Base-by-base conservation (phyloP, 305 asterid species). In the Fraxinus angustifolia region DNA sequence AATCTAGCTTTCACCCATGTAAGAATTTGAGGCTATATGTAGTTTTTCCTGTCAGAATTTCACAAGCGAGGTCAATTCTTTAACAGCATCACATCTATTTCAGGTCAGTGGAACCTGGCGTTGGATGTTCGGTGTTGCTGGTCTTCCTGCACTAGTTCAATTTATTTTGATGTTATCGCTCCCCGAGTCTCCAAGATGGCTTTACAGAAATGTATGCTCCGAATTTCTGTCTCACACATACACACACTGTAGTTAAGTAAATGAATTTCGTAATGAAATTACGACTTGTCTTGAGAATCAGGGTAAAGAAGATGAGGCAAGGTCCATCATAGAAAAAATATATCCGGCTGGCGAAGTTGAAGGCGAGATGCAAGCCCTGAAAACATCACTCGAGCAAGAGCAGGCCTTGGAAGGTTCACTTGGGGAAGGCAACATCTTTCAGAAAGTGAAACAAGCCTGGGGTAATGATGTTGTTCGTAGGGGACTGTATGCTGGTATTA, bases 171-270 rank as follows among this genome's bases (percentile, higher is more conserved):
- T 91, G 97, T 28, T 88, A 50, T 84, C 88, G 0, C 94, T 92
- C 79, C 97, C 95, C 0, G 97, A 92, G 85, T 92, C 95, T 31
- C 96, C 97, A 35, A 86, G 95, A 84, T 92, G 95, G 95, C 95
- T 92, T 73, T 92, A 85, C 83, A 85, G 91, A 83, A 88, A 90
- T 78, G 97, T 88, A 82, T 50, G 86, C 80, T 11, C 4, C n/a
- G 8, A 10, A 31, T 33, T 10, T 79, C 34, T 0, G 6, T 16
- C 68, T 8, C 62, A 0, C 23, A 16, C 65, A 19, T 14, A 62
- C 33, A 65, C n/a, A 26, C 3, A 6, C 73, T 71, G 0, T 7
- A 5, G 16, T 12, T 26, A 21, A 10, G 65, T 28, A 40, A 23
- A 33, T 72, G 65, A 45, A 28, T 19, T 40, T 40, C 12, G 48